Percentiles rank a stretch among this genome's conserved stretches.
Conservation (phyloP, 768 basidiomycete genomes). For the Dendrothele bispora region DNA sequence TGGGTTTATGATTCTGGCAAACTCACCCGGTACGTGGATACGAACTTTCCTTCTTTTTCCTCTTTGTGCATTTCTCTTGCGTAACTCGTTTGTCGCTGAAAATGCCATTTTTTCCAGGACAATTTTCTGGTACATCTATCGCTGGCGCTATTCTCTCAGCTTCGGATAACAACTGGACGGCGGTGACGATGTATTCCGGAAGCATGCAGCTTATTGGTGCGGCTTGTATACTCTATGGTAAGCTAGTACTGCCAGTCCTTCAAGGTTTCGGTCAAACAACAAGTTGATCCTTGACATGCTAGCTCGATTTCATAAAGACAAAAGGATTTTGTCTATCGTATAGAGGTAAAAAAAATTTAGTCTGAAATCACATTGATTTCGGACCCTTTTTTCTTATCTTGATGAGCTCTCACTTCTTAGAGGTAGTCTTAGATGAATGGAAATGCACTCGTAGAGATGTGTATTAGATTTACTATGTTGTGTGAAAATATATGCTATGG, state of each 20-base stretch:
- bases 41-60: too few species aligned
- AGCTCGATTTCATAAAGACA: constrained; percentile 2
- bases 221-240: constrained; percentile 28
- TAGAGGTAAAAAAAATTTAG: too few species aligned
- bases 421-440: too few species aligned
- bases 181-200: constrained; percentile 29
- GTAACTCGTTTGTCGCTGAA: background rate
- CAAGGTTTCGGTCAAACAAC: background rate
- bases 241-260: too few species aligned
- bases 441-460: too few species aligned
- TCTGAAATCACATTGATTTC: too few species aligned
- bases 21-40: constrained; percentile 17
- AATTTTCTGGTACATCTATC: constrained; percentile 30
- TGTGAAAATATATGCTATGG: too few species aligned
- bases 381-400: too few species aligned
- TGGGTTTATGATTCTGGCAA: constrained; percentile 22
- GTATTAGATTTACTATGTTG: too few species aligned
- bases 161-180: constrained; percentile 29
- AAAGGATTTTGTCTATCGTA: too few species aligned
- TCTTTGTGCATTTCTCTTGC: background rate
- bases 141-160: constrained; percentile 29
- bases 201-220: constrained; percentile 27
- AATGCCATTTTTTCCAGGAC: constrained; percentile 17
- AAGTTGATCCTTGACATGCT: background rate
- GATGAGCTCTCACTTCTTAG: too few species aligned